Percentiles rank a stretch among this genome's conserved stretches.
Evolutionary conservation across 257 asterid species (phyloP).

Genomic region (Jaltomata sinuosa): DNA sequence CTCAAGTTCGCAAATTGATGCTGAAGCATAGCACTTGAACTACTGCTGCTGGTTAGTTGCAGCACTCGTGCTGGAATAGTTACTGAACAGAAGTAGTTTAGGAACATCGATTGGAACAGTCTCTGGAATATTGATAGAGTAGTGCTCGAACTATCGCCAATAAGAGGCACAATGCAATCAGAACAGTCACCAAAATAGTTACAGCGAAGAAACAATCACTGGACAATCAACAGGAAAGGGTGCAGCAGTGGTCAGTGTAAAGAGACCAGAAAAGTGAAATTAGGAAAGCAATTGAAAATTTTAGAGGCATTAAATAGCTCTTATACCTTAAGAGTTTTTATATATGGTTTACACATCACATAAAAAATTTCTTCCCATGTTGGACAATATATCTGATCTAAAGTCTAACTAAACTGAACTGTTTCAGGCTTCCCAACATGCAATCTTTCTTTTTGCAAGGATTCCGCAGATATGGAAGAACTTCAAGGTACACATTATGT

Average conservation of each 20-base stretch:
- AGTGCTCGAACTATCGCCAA: neutral
- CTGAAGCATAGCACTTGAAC: neutral
- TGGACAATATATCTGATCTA: neutral
- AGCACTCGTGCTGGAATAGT: neutral
- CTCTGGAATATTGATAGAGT: neutral
- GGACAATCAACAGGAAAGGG: neutral
- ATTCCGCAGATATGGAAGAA: conserved; percentile 86
- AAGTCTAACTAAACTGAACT: neutral
- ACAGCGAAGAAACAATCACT: neutral
- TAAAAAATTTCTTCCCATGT: neutral
- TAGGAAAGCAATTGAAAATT: neutral
- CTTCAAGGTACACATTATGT: conserved; percentile 43
- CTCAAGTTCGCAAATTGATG: neutral
- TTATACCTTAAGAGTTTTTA: neutral
- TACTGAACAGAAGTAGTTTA: neutral
- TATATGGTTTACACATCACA: neutral
- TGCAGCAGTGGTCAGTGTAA: neutral
- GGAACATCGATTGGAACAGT: neutral
- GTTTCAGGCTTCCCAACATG: conserved; percentile 93
- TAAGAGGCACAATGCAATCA: neutral
- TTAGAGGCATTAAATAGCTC: neutral
- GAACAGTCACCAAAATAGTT: neutral
- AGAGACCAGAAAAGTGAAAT: neutral
- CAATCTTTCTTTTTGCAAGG: conserved; percentile 84
- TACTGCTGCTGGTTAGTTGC: neutral